Percentiles rank a stretch among this genome's conserved stretches.
Evolutionary conservation across 2,329 filamentous ascomycete genomes (phyloP).

Genomic region (Diplocarpon rosae): DNA sequence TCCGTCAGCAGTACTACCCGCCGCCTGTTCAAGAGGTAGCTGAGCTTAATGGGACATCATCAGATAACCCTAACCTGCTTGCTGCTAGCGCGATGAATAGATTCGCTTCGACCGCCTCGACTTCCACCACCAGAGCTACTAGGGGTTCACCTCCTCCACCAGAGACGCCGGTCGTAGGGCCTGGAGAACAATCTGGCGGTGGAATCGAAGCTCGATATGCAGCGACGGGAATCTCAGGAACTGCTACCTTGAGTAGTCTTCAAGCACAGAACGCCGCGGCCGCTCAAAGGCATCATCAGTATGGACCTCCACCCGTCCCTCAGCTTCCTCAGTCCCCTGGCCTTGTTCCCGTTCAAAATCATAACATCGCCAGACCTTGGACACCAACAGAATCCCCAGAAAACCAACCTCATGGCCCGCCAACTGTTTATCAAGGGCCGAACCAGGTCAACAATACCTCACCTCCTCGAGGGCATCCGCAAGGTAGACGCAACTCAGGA

Average conservation of each 20-base stretch:
- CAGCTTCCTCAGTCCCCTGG: slow-evolving; percentile 27
- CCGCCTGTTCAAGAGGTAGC: slow-evolving; percentile 34
- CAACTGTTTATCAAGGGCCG: slow-evolving; percentile 81
- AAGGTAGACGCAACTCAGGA: slow-evolving; percentile 21
- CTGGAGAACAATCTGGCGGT: slow-evolving; percentile 57
- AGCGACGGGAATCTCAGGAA: slow-evolving; percentile 79
- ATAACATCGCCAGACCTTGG: slow-evolving; percentile 58
- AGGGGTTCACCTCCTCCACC: slow-evolving; percentile 90
- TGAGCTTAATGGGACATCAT: slow-evolving; percentile 14
- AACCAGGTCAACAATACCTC: slow-evolving; percentile 46
- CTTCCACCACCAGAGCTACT: slow-evolving; percentile 82
- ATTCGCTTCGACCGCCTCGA: slow-evolving; percentile 76
- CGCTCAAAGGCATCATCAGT: slow-evolving; percentile 70
- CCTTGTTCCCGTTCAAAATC: slow-evolving; percentile 23
- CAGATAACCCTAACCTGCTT: slow-evolving; percentile 14
- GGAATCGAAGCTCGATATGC: slow-evolving; percentile 89
- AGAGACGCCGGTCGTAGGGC: slow-evolving; percentile 75
- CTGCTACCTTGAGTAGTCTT: slow-evolving; percentile 68
- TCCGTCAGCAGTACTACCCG: slow-evolving; percentile 40
- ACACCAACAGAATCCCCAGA: slow-evolving; percentile 88
- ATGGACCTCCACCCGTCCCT: slow-evolving; percentile 41
- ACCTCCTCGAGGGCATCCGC: slow-evolving; percentile 34
- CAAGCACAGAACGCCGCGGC: slow-evolving; percentile 67
- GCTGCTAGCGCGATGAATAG: slow-evolving; percentile 42
- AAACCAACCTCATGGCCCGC: slow-evolving; percentile 76